Percentiles rank a stretch among this genome's conserved stretches.
phyloP scores from a whole-genome alignment of 2,329 filamentous ascomycete genomes.

The Aspergillus sp. region DNA sequence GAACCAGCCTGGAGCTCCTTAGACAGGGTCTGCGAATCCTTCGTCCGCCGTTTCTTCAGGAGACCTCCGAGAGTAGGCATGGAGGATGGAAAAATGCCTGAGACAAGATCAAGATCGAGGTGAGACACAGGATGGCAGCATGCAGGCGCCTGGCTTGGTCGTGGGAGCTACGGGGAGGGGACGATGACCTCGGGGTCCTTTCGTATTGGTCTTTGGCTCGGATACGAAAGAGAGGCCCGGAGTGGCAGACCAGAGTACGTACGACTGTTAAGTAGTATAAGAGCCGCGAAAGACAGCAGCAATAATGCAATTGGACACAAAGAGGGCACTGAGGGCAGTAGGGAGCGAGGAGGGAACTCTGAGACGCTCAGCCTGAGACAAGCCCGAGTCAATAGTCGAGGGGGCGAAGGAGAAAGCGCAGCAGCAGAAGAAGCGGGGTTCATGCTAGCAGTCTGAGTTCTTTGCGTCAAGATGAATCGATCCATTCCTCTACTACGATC shows the following conservation, averaged over 20 bases:
- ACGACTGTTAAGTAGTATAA: conserved; percentile 1
- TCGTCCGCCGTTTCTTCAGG: conserved; percentile 98
- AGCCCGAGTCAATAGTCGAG: background rate
- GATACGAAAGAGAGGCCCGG: conserved; percentile 14
- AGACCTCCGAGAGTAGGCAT: conserved; percentile 92
- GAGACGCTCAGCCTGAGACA: background rate
- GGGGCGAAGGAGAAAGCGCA: conserved; percentile 1
- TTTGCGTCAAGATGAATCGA: conserved; percentile 11
- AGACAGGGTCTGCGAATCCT: conserved; percentile 66
- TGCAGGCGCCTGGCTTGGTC: conserved; percentile 19
- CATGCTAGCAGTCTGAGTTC: background rate
- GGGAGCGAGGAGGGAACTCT: background rate
- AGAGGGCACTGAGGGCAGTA: background rate
- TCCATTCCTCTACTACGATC: background rate
- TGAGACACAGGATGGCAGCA: conserved; percentile 23
- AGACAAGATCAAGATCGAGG: conserved; percentile 15
- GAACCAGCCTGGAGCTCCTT: conserved; percentile 66
- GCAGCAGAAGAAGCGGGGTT: background rate
- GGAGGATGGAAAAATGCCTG: conserved; percentile 29
- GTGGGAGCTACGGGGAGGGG: conserved; percentile 8
- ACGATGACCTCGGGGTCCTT: background rate
- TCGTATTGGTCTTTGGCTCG: conserved; percentile 5
- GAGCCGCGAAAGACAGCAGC: background rate
- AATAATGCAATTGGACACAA: conserved; percentile 12
- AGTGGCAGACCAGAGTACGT: conserved; percentile 2